Base-by-base conservation (phyloP, 2,329 filamentous ascomycete genomes). In the Xylariaceae sp. region DNA sequence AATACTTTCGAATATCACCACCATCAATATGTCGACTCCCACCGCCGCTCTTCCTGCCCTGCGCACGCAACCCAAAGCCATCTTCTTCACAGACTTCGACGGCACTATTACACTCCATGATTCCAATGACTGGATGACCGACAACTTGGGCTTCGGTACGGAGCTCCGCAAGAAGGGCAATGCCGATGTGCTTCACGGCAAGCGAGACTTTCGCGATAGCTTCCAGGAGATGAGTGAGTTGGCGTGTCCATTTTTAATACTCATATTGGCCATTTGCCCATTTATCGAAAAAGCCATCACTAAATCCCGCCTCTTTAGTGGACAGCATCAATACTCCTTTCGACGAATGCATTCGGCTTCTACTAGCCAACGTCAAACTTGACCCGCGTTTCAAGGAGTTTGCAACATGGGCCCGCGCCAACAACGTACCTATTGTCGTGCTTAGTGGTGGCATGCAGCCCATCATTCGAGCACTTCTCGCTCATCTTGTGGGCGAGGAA, bases 71-170 rank as follows among this genome's bases (percentile, higher is more conserved):
- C 90, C 90, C 38, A 86, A 89, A 68, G 87, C 88, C 72, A 90
- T 98, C 73, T 96, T 98, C 78, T 97, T 97, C 74, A 95, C 90
- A 54, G 93, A 98, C 70, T 97, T 97, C 63, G 93, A 98, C 67
- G 93, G 93, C 59, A 97, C 90, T 40, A 91, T 96, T 63, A 96
- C 91, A 37, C 76, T 74, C 41, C 71, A 77, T 57, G 80, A 83
- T 66, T 78, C 72, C 62, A 84, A 83, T 61, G 78, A 80, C 66
- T 78, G 66, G 64, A 72, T 91, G 81, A 96, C 90, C 43, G 93
- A 97, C 71, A 93, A 87, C 67, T 77, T 96, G 47, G 93, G 93
- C 48, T 95, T 84, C 61, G 93, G 93, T 38, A 60, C 66, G 19
- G 80, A 78, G 48, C 78, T 80, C 53, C 88, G 93, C 49, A 76